Conservation (phyloP, 768 basidiomycete genomes). For the Rhizopogon vinicolor region DNA sequence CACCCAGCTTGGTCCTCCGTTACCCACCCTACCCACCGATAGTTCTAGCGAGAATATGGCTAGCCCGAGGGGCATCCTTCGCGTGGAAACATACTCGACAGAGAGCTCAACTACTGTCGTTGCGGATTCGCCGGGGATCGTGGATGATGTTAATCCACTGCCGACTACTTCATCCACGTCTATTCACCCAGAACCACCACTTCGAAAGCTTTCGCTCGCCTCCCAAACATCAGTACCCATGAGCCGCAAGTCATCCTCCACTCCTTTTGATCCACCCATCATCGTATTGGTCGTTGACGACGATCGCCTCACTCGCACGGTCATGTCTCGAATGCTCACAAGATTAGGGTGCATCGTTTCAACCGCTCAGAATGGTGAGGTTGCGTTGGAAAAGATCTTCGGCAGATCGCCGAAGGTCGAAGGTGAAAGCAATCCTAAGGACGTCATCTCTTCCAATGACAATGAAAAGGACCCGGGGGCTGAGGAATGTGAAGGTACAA, state of each 20-base stretch:
- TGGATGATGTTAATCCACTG: background rate
- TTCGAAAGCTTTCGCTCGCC: background rate
- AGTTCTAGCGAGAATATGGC: background rate
- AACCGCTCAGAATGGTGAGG: conserved; percentile 79
- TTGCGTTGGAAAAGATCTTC: conserved; percentile 70
- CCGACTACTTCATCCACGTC: conserved; percentile 3
- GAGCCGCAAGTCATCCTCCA: conserved; percentile 6
- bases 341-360: conserved; percentile 75
- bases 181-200: background rate
- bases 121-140: conserved; percentile 4
- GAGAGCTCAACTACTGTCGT: conserved; percentile 1
- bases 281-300: conserved; percentile 81
- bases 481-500: background rate
- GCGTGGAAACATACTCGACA: background rate
- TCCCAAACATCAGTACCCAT: conserved; percentile 3
- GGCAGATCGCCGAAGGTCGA: conserved; percentile 23
- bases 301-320: conserved; percentile 70
- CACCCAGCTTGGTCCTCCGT: conserved; percentile 23
- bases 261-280: conserved; percentile 45
- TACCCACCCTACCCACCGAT: conserved; percentile 7
- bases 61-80: background rate
- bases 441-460: background rate
- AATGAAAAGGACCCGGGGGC: background rate
- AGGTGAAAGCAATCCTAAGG: conserved; percentile 8
- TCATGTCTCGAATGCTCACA: conserved; percentile 79